These are phyloP conservation scores for Venturia aucupariae DNA, from an alignment of 2,329 filamentous ascomycete genomes.

Conservation along the genomic window DNA sequence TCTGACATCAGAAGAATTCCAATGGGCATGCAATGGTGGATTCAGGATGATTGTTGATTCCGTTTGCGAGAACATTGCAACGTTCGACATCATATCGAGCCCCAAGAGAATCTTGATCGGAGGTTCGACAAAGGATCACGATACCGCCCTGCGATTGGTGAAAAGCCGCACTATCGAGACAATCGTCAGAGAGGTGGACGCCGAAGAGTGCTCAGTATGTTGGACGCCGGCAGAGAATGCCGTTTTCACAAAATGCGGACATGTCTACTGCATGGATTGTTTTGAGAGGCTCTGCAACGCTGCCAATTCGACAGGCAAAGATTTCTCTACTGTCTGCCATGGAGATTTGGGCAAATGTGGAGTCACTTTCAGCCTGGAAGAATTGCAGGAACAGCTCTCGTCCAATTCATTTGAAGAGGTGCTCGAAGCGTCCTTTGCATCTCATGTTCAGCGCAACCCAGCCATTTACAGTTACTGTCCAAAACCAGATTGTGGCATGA, in stretches of 20 bases:
- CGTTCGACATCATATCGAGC: slow-evolving; percentile 26
- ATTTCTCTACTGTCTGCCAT: slow-evolving; percentile 21
- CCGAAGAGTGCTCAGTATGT: slow-evolving; percentile 28
- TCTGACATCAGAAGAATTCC: slow-evolving; percentile 21
- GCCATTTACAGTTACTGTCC: slow-evolving; percentile 32
- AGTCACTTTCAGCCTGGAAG: slow-evolving; percentile 20
- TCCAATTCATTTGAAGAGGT: slow-evolving; percentile 29
- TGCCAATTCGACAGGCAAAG: slow-evolving; percentile 13
- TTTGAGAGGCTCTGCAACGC: slow-evolving; percentile 28
- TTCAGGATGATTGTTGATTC: slow-evolving; percentile 21
- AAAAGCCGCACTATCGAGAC: background rate
- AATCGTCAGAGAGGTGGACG: background rate
- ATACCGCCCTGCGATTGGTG: background rate
- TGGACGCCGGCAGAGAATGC: slow-evolving; percentile 30
- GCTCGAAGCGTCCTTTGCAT: slow-evolving; percentile 29
- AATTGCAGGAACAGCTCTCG: slow-evolving; percentile 23
- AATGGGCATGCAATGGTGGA: slow-evolving; percentile 27
- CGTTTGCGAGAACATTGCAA: slow-evolving; percentile 24
- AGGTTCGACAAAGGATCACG: slow-evolving; percentile 17
- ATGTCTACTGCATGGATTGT: slow-evolving; percentile 36
- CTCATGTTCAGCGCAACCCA: slow-evolving; percentile 27
- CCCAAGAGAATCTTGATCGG: slow-evolving; percentile 27
- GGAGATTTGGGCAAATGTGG: slow-evolving; percentile 22
- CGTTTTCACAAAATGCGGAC: slow-evolving; percentile 29
- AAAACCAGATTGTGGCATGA: slow-evolving; percentile 34